A percentile compares a stretch with the other conserved stretches of the same genome.
Evolutionary conservation across 2,329 filamentous ascomycete species (phyloP).

Genomic region (Calonectria multiphialidica): DNA sequence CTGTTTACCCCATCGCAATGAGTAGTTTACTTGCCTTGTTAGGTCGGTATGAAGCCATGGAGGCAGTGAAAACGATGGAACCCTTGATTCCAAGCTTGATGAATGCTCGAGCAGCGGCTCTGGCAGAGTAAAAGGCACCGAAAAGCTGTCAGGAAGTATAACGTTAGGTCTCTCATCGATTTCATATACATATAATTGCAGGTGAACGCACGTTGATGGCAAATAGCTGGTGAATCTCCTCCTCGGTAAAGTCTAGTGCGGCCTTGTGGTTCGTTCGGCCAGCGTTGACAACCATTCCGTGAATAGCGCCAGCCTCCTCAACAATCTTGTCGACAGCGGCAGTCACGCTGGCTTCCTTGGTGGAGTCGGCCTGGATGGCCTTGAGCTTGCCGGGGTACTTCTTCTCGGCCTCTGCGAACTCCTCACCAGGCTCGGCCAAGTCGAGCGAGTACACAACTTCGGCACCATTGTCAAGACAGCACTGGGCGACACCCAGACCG

Average conservation of each 20-base stretch:
- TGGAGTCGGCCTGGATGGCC: constrained; percentile 60
- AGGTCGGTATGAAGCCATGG: constrained; percentile 61
- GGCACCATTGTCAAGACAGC: constrained; percentile 59
- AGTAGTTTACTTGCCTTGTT: constrained; percentile 49
- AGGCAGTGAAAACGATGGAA: constrained; percentile 58
- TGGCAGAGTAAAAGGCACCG: constrained; percentile 59
- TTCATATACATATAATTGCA: background rate
- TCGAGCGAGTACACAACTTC: constrained; percentile 44
- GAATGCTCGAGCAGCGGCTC: constrained; percentile 56
- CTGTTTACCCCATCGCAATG: background rate
- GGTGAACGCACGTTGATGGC: constrained; percentile 35
- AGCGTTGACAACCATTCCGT: constrained; percentile 65
- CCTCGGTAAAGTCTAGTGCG: constrained; percentile 56
- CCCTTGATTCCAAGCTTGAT: constrained; percentile 50
- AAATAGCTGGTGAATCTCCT: constrained; percentile 49
- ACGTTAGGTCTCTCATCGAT: background rate
- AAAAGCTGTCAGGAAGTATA: constrained; percentile 42
- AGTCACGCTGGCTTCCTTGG: constrained; percentile 53
- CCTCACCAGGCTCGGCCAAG: constrained; percentile 40
- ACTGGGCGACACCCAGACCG: constrained; percentile 61
- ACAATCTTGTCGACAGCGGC: constrained; percentile 56
- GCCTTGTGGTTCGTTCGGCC: constrained; percentile 65
- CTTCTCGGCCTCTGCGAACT: constrained; percentile 49
- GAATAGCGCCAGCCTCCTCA: constrained; percentile 50
- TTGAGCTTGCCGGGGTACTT: constrained; percentile 55